Base-by-base conservation (phyloP, 78 protist genomes). In the Dictyostelium firmibasis region DNA sequence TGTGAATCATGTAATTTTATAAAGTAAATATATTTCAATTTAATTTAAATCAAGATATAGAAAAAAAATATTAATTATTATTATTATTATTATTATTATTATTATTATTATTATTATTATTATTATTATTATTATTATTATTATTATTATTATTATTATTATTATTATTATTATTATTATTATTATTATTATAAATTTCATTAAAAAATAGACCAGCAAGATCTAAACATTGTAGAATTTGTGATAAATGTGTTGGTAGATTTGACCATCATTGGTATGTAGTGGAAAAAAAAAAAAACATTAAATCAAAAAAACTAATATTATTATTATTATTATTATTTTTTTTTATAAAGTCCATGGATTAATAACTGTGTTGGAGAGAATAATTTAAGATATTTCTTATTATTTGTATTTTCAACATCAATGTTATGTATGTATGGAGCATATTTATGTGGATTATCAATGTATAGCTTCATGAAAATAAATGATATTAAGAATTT, bases 171-270 rank as follows among this genome's bases (percentile, higher is more conserved):
- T 33, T 41, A 41, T 25, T 27, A 47, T 27, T 79, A 50, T 31
- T 35, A 31, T 16, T 23, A 6, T 10, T 47, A 4, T 14, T 70
- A 11, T 87, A 1, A 31, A 18, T 50, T 8, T 72, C n/a, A n/a
- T n/a, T n/a, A n/a, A n/a, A n/a, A 7, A 53, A 53, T 60, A 96
- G 86, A 85, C 97, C 97, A 36, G 78, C 91, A 3, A 36, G 97
- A 81, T 96, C 97, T 6, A 96, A 96, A 77, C 97, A 96, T 81
- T 96, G 97, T 62, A 79, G 91, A 47, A 60, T 96, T 41, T 96
- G 97, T 41, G 91, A 92, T 57, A 67, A 38, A 35, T 96, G 97
- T 83, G 93, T 96, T 27, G 36, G 88, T 16, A 57, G 94, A 81
- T 87, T 92, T 78, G 97, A 96, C 33, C 97, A 96, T 78, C 97